Evolutionary conservation across 495 filamentous ascomycete genomes (phyloP).

Genomic region (Aspergillus steynii): DNA sequence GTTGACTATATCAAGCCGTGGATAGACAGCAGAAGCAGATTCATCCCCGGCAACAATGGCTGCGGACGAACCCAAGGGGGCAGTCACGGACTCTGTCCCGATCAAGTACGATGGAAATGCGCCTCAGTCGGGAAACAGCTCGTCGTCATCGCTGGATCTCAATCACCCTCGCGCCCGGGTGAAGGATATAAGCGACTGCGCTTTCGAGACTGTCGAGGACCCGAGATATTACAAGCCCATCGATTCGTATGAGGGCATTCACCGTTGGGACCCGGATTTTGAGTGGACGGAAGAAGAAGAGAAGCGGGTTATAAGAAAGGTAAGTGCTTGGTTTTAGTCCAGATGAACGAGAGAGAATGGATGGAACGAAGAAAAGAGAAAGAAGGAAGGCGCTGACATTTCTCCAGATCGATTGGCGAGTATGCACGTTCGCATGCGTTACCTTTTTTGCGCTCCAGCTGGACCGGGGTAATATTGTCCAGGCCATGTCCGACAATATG

Average conservation of each 20-base stretch:
- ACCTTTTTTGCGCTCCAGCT: slow-evolving; percentile 85
- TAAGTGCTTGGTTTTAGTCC: slow-evolving; percentile 20
- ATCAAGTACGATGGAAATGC: slow-evolving; percentile 12
- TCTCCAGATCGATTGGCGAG: slow-evolving; percentile 52
- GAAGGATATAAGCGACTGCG: slow-evolving; percentile 25
- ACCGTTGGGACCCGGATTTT: slow-evolving; percentile 73
- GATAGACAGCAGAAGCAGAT: neutral
- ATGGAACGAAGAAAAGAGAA: neutral
- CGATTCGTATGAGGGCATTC: slow-evolving; percentile 63
- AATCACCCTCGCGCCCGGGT: slow-evolving; percentile 12
- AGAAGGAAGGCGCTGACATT: slow-evolving; percentile 6
- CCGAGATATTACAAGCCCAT: slow-evolving; percentile 58
- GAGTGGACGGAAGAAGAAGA: slow-evolving; percentile 73
- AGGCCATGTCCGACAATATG: slow-evolving; percentile 73
- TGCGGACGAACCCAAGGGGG: slow-evolving; percentile 14
- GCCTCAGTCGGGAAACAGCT: slow-evolving; percentile 22
- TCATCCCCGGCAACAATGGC: slow-evolving; percentile 14
- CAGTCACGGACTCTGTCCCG: slow-evolving; percentile 5
- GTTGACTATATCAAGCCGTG: neutral
- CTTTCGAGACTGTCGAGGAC: slow-evolving; percentile 45
- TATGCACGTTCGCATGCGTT: slow-evolving; percentile 67
- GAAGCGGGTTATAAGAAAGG: slow-evolving; percentile 64
- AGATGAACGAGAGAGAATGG: slow-evolving; percentile 1
- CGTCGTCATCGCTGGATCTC: slow-evolving; percentile 25
- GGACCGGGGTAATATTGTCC: slow-evolving; percentile 72